Conservation (phyloP, 2,329 filamentous ascomycete genomes). For the Pseudogymnoascus sp. region DNA sequence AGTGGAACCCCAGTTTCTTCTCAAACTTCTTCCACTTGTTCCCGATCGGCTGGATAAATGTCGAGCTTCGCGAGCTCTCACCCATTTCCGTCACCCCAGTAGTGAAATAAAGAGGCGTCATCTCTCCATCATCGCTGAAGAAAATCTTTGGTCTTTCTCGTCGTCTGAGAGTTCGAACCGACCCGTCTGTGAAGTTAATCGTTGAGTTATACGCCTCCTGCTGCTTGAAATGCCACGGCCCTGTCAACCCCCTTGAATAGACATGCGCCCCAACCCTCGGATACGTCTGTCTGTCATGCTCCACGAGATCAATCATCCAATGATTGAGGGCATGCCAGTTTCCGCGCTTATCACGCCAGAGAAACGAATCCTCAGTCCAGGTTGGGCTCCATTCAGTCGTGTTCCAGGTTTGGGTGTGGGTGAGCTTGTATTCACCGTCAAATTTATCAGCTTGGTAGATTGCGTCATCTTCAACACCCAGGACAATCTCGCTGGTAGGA, state of each 20-base stretch:
- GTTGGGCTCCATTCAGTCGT: constrained; percentile 13
- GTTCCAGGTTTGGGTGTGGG: constrained; percentile 6
- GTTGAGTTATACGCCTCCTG: constrained; percentile 25
- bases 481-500: constrained; percentile 25
- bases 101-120: constrained; percentile 39
- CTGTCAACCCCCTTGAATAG: constrained; percentile 25
- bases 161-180: constrained; percentile 33
- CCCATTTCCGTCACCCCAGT: constrained; percentile 39
- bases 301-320: constrained; percentile 22
- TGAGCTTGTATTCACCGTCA: constrained; percentile 23
- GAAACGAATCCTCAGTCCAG: constrained; percentile 29
- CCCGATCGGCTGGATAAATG: constrained; percentile 36
- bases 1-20: neutral
- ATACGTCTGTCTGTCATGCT: constrained; percentile 26
- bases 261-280: constrained; percentile 30
- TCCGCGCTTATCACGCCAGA: constrained; percentile 32
- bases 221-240: constrained; percentile 29
- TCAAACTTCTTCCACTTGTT: neutral
- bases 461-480: constrained; percentile 31
- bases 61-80: constrained; percentile 30
- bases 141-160: constrained; percentile 42
- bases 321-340: constrained; percentile 31
- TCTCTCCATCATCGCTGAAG: constrained; percentile 39
- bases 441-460: constrained; percentile 29
- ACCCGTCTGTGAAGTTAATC: constrained; percentile 34